phyloP scores from a whole-genome alignment of 352 stramenopile genomes.

The Phytophthora nicotianae region DNA sequence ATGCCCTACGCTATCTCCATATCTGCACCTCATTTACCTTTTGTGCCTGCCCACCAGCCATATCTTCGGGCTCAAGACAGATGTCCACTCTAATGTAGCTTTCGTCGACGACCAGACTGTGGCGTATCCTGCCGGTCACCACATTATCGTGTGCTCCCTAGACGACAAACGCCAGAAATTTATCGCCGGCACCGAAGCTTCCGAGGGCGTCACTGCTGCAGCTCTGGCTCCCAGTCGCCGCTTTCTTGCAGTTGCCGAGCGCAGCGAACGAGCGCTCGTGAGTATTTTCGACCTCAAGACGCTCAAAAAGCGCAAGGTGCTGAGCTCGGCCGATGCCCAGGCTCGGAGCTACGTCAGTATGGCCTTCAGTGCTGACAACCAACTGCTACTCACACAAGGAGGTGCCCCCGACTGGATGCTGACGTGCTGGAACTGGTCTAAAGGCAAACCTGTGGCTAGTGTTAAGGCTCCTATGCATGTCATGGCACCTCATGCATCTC shows the following conservation, averaged over 20 bases:
- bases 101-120: constrained; percentile 88
- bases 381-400: constrained; percentile 90
- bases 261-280: constrained; percentile 70
- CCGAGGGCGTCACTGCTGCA: constrained; percentile 68
- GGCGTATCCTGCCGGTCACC: constrained; percentile 88
- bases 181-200: constrained; percentile 79
- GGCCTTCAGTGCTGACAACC: constrained; percentile 90
- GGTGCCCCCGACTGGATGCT: constrained; percentile 88
- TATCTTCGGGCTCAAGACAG: constrained; percentile 91
- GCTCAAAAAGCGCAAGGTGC: constrained; percentile 90
- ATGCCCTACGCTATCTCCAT: not conserved
- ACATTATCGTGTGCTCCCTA: constrained; percentile 86
- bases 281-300: constrained; percentile 91
- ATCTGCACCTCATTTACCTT: constrained; percentile 4
- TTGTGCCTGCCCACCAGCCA: constrained; percentile 46
- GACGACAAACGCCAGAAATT: constrained; percentile 94
- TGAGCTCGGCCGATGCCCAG: constrained; percentile 72
- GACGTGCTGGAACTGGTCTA: constrained; percentile 93
- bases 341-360: constrained; percentile 78
- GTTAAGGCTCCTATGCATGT: constrained; percentile 76
- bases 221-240: constrained; percentile 72
- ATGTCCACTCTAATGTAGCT: constrained; percentile 80
- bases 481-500: constrained; percentile 44
- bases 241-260: constrained; percentile 82
- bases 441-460: constrained; percentile 85